Percentiles rank a stretch among this genome's conserved stretches.
These are phyloP conservation scores for Rhododendron kiyosumense DNA, from an alignment of 148 eudicot genomes.

Conservation along the genomic window DNA sequence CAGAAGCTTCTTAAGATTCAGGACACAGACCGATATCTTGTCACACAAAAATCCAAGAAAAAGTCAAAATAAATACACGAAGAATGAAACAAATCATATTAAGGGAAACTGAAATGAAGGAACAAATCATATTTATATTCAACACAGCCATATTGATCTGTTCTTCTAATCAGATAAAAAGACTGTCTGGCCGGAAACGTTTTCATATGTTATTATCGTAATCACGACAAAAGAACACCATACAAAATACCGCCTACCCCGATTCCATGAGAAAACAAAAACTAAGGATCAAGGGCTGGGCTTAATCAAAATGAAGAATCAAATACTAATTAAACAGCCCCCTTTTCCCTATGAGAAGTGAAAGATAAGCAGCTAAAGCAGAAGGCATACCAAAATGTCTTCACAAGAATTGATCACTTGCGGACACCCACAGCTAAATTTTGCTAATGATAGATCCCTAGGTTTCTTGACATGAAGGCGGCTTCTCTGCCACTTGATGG, in stretches of 20 bases:
- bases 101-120: background rate
- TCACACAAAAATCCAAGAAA: background rate
- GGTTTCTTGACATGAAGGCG: background rate
- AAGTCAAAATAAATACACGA: background rate
- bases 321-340: background rate
- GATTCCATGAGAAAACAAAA: conserved; percentile 7
- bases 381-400: background rate
- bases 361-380: conserved; percentile 1
- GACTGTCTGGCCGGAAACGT: background rate
- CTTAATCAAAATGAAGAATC: conserved; percentile 3
- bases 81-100: background rate
- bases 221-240: conserved; percentile 4
- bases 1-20: background rate
- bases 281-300: conserved; percentile 15
- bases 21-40: background rate
- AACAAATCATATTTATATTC: background rate
- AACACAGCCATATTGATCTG: background rate
- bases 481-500: background rate
- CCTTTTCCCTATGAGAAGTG: background rate
- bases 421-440: background rate
- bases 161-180: background rate
- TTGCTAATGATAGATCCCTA: background rate
- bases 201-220: background rate
- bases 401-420: background rate
- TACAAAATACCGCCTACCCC: conserved; percentile 15